Base-by-base conservation (phyloP, 345 rosid genomes). In the Murraya koenigii region DNA sequence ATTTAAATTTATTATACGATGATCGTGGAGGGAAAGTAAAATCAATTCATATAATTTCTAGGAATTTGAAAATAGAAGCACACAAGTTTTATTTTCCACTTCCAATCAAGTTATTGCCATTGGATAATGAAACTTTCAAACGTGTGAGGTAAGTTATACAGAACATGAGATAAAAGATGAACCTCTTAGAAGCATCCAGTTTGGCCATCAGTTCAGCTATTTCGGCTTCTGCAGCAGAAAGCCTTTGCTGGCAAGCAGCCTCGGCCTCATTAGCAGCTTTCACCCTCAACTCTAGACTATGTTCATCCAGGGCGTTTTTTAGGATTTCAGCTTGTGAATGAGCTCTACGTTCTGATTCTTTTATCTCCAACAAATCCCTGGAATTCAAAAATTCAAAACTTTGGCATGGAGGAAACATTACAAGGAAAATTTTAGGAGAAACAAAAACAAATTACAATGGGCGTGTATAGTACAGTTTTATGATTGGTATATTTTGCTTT, bases 211-310 rank as follows among this genome's bases (percentile, higher is more conserved):
- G 72, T 82, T 88, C 95, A 75, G 87, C 84, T 82, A 92, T 92
- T 89, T 96, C 97, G 82, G 90, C 94, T 89, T 92, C 92, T 47
- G 97, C 90, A 74, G 81, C 86, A 75, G 87, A 86, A 83, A 96
- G 98, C 84, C 99, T 92, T 86, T 84, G 88, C 78, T 89, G 97
- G 85, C 98, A 94, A 68, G 97, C 97, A 87, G 84, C 90, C 80
- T 92, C 95, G 35, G 97, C 91, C 85, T 94, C 97, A 76, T 89
- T 88, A 80, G 99, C 99, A 61, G 98, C 99, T 87, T 87, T 92
- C 75, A 94, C 97, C 88, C 99, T 91, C 88, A 96, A 80, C 85
- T 96, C 97, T 30, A 94, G 87, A 86, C 91, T 84, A 82, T 96
- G 98, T 79, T 96, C 98, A 73, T 91, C 95, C 74, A 96, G 84